Evolutionary conservation across 768 basidiomycete genomes (phyloP).

Genomic region (Suillus paluster): DNA sequence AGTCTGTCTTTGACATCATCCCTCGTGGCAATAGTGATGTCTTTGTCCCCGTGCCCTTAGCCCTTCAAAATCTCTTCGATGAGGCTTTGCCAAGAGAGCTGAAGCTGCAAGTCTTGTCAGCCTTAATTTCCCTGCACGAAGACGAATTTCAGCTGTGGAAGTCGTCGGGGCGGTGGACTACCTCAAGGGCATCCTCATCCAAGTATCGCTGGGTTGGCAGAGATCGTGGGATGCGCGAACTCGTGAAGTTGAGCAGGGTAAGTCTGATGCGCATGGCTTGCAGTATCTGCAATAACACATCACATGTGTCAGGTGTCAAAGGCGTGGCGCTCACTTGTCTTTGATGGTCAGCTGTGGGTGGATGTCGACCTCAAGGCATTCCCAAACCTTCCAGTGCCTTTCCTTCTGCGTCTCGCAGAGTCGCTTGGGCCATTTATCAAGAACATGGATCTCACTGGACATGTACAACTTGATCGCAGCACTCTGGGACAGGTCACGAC

Average conservation of each 20-base stretch:
- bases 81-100: slow-evolving; percentile 74
- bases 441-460: slow-evolving; percentile 65
- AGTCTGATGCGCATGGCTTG: slow-evolving; percentile 29
- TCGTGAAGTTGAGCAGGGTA: slow-evolving; percentile 82
- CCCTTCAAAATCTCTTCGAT: slow-evolving; percentile 67
- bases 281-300: slow-evolving; percentile 15
- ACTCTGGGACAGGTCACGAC: slow-evolving; percentile 57
- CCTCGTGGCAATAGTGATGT: slow-evolving; percentile 51
- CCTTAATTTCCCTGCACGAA: slow-evolving; percentile 62
- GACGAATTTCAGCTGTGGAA: slow-evolving; percentile 55
- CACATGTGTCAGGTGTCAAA: slow-evolving; percentile 65
- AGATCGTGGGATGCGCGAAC: slow-evolving; percentile 73
- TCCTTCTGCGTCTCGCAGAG: slow-evolving; percentile 57
- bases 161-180: slow-evolving; percentile 59
- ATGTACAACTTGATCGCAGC: slow-evolving; percentile 52
- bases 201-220: slow-evolving; percentile 76
- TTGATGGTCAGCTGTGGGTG: slow-evolving; percentile 89
- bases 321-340: slow-evolving; percentile 72
- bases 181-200: slow-evolving; percentile 60
- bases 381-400: slow-evolving; percentile 53
- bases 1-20: slow-evolving; percentile 63
- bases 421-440: slow-evolving; percentile 68
- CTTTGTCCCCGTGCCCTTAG: slow-evolving; percentile 52
- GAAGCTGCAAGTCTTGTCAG: slow-evolving; percentile 59
- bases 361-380: slow-evolving; percentile 66